Conservation (phyloP, 805 yeast species). For the Metschnikowia drakensbergensis region DNA sequence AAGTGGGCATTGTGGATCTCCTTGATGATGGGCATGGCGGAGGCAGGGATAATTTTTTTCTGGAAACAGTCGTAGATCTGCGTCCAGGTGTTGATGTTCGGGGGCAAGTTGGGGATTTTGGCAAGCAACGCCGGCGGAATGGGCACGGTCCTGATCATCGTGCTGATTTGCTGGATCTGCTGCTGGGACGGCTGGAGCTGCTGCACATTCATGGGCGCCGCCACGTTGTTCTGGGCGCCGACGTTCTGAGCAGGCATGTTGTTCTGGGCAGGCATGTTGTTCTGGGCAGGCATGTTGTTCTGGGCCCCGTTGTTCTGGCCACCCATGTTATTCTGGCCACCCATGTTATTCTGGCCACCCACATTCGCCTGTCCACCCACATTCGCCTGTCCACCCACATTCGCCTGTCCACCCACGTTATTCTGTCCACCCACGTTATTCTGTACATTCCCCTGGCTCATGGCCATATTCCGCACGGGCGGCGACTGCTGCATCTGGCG, state of each 20-base stretch:
- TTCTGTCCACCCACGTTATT: background rate
- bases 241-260: background rate
- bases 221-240: background rate
- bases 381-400: background rate
- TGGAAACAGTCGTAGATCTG: constrained; percentile 64
- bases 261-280: too few species aligned
- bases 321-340: too few species aligned
- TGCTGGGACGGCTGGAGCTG: constrained; percentile 19
- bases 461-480: background rate
- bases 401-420: background rate
- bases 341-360: too few species aligned
- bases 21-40: constrained; percentile 55
- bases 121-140: constrained; percentile 67
- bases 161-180: constrained; percentile 38
- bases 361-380: background rate
- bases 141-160: constrained; percentile 56
- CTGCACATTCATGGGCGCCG: constrained; percentile 6
- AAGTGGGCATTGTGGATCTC: constrained; percentile 66
- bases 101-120: constrained; percentile 73
- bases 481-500: constrained; percentile 20
- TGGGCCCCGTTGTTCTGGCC: background rate
- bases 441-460: background rate
- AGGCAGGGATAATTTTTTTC: constrained; percentile 54
- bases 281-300: background rate
- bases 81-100: constrained; percentile 76